A percentile compares a stretch with the other conserved stretches of the same genome.
These are phyloP conservation scores for Aspergillus brunneoviolaceus DNA, from an alignment of 2,329 filamentous ascomycete genomes.

Conservation along the genomic window DNA sequence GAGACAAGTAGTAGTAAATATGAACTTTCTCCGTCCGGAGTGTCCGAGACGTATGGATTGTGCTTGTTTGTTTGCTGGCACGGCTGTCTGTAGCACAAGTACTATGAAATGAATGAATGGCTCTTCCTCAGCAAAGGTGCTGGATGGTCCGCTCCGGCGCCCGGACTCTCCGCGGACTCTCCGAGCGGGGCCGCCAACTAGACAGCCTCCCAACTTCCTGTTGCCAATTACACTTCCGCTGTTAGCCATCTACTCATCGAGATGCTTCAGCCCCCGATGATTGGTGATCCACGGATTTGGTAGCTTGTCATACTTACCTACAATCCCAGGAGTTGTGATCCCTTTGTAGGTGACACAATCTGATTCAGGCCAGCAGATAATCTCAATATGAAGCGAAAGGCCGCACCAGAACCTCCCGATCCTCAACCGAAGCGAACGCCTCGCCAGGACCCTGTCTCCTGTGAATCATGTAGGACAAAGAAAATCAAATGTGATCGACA, in stretches of 20 bases:
- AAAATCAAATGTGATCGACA: slow-evolving; percentile 57
- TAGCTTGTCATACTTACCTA: background rate
- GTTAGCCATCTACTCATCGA: no score
- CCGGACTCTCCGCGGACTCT: slow-evolving; percentile 28
- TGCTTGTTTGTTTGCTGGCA: no score
- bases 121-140: no score
- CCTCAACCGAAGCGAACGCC: slow-evolving; percentile 18
- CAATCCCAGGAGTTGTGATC: background rate
- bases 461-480: slow-evolving; percentile 39
- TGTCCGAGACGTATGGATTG: background rate
- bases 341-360: background rate
- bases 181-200: slow-evolving; percentile 8
- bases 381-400: slow-evolving; percentile 26
- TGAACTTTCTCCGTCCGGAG: background rate
- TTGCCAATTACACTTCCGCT: no score
- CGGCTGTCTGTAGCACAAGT: background rate
- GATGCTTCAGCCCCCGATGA: no score
- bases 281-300: no score
- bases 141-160: background rate
- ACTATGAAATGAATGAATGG: background rate
- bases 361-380: background rate
- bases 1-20: background rate
- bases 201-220: no score
- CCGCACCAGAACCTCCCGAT: background rate
- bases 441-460: slow-evolving; percentile 42